Evolutionary conservation across 441 rosid genomes (phyloP).

Genomic region (Erysimum cheiri): DNA sequence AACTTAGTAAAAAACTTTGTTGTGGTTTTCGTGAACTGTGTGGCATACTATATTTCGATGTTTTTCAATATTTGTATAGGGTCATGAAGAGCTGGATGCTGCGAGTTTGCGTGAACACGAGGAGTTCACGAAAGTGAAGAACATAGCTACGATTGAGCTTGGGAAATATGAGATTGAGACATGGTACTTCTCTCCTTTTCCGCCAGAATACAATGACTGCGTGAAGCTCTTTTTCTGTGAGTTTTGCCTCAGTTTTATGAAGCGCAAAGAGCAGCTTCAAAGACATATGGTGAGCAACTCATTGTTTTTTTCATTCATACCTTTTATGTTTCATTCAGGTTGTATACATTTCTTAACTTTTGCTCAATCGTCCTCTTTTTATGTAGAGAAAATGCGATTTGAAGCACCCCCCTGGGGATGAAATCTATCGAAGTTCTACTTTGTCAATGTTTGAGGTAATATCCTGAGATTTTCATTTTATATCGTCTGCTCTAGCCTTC

Average conservation of each 20-base stretch:
- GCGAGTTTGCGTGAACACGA: conserved; percentile 99
- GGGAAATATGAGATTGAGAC: conserved; percentile 99
- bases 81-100: conserved; percentile 99
- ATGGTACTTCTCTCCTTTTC: conserved; percentile 99
- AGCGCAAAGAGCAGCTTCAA: conserved; percentile 99
- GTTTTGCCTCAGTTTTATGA: conserved; percentile 98
- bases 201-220: conserved; percentile 95
- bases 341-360: neutral
- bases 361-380: conserved; percentile 5
- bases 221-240: conserved; percentile 98
- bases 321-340: neutral
- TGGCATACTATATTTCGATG: neutral
- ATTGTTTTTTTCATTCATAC: neutral
- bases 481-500: neutral
- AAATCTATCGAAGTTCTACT: conserved; percentile 96
- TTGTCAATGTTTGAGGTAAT: conserved; percentile 98
- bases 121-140: conserved; percentile 98
- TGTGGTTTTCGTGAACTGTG: conserved; percentile 14
- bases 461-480: neutral
- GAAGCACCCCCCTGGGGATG: conserved; percentile 99
- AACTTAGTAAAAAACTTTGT: neutral
- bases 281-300: conserved; percentile 93
- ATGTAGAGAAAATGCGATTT: conserved; percentile 93
- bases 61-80: conserved; percentile 50
- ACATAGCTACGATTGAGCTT: conserved; percentile 97